Conservation (phyloP, 2,329 filamentous ascomycete genomes). For the Fusarium compactum region DNA sequence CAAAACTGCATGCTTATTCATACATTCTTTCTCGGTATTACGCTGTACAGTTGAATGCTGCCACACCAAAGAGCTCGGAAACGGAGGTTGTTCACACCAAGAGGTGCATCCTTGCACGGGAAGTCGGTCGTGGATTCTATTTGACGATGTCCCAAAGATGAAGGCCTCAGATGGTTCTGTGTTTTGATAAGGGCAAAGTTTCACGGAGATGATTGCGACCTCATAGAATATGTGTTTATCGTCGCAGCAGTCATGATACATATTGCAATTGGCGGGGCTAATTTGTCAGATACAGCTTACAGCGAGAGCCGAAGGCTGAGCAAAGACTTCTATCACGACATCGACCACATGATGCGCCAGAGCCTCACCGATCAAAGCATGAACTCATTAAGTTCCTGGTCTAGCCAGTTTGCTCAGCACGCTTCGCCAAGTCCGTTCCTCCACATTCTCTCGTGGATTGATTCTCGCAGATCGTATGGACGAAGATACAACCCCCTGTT, state of each 20-base stretch:
- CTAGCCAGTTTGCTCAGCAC: slow-evolving; percentile 13
- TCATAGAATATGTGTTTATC: background rate
- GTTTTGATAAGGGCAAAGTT: background rate
- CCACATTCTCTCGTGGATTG: slow-evolving; percentile 7
- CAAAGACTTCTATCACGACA: slow-evolving; percentile 21
- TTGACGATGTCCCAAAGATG: slow-evolving; percentile 31
- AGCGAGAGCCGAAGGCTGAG: slow-evolving; percentile 11
- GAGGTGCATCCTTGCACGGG: slow-evolving; percentile 28
- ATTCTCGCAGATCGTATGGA: slow-evolving; percentile 16
- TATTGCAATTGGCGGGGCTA: background rate
- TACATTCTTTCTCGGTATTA: background rate
- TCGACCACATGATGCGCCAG: slow-evolving; percentile 26
- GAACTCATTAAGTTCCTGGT: background rate
- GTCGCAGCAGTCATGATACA: background rate
- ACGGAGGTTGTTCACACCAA: slow-evolving; percentile 35
- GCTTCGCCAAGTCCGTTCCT: slow-evolving; percentile 1
- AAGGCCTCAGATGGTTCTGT: background rate
- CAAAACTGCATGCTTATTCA: slow-evolving; percentile 14
- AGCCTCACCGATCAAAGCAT: slow-evolving; percentile 15
- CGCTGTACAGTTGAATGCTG: slow-evolving; percentile 9
- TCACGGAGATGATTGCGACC: background rate
- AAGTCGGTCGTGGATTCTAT: slow-evolving; percentile 37
- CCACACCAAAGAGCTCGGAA: slow-evolving; percentile 27
- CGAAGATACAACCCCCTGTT: slow-evolving; percentile 18
- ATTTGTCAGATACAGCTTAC: slow-evolving; percentile 10